Conservation (phyloP, 164 flowering plant genomes). For the Liquidambar formosana region DNA sequence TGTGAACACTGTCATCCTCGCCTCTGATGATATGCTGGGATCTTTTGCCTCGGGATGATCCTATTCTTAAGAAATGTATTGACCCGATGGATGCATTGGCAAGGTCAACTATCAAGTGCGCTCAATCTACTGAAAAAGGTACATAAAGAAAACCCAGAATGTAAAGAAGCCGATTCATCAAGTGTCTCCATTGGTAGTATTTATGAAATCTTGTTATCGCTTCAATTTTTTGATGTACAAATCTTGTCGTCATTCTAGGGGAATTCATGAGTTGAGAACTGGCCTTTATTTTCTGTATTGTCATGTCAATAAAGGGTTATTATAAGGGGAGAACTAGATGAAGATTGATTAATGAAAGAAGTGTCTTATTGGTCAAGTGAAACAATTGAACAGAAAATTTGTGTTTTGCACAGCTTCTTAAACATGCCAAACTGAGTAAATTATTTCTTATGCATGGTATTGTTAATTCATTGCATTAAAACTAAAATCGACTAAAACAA, state of each 20-base stretch:
- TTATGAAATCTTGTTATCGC: not conserved
- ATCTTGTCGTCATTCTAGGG: not conserved
- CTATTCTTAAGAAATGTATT: slow-evolving; percentile 37
- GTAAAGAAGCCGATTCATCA: not conserved
- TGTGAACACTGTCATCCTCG: slow-evolving; percentile 40
- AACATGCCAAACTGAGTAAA: not conserved
- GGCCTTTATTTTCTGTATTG: not conserved
- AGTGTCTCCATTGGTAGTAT: not conserved
- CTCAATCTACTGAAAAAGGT: slow-evolving; percentile 13
- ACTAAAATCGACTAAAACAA: no score
- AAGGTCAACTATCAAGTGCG: slow-evolving; percentile 32
- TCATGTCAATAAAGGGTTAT: not conserved
- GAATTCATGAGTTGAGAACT: not conserved
- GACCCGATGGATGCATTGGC: slow-evolving; percentile 41
- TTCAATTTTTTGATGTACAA: not conserved
- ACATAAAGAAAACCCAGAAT: slow-evolving; percentile 1
- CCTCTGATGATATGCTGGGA: slow-evolving; percentile 33
- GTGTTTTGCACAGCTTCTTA: not conserved
- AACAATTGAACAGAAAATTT: not conserved
- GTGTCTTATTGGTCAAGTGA: not conserved
- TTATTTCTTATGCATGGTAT: no score
- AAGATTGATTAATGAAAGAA: not conserved
- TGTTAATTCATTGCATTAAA: no score
- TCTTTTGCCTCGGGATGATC: slow-evolving; percentile 36
- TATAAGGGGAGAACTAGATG: slow-evolving; percentile 1